These are phyloP conservation scores for Cenchrus fungigraminus DNA, from an alignment of 176 grass and related monocot species.

Conservation along the genomic window DNA sequence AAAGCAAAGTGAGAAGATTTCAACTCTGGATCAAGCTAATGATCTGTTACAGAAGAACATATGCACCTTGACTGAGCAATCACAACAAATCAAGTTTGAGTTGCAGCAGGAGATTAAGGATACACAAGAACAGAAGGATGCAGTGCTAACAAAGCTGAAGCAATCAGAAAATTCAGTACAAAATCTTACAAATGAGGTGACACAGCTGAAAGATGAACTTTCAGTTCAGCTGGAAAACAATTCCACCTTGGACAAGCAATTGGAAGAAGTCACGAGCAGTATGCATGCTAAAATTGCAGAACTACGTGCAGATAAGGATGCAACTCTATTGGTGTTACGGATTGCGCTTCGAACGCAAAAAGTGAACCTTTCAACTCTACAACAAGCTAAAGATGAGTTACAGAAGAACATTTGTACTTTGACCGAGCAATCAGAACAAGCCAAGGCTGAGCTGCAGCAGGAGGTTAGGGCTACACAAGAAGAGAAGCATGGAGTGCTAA, in stretches of 20 bases:
- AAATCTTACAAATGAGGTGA: slow-evolving; percentile 45
- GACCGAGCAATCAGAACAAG: slow-evolving; percentile 33
- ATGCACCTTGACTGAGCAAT: slow-evolving; percentile 27
- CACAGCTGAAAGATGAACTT: slow-evolving; percentile 6
- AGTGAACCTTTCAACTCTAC: slow-evolving; percentile 41
- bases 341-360: slow-evolving; percentile 42
- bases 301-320: slow-evolving; percentile 38
- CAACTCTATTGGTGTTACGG: slow-evolving; percentile 23
- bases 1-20: slow-evolving; percentile 40
- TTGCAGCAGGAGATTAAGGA: slow-evolving; percentile 34
- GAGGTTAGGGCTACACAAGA: slow-evolving; percentile 24
- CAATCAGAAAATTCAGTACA: slow-evolving; percentile 27
- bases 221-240: not conserved
- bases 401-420: slow-evolving; percentile 37
- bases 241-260: slow-evolving; percentile 28
- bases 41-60: slow-evolving; percentile 35
- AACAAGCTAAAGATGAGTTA: slow-evolving; percentile 38
- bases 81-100: slow-evolving; percentile 36
- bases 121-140: slow-evolving; percentile 30
- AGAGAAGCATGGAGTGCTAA: slow-evolving; percentile 26
- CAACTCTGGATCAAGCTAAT: slow-evolving; percentile 42
- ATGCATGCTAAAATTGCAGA: slow-evolving; percentile 23
- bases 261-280: slow-evolving; percentile 39
- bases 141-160: slow-evolving; percentile 33
- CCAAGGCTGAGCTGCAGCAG: slow-evolving; percentile 41